Percentiles rank a stretch among this genome's conserved stretches.
phyloP scores from a whole-genome alignment of 2,329 filamentous ascomycete genomes.

The Aspergillus pseudotamarii region DNA sequence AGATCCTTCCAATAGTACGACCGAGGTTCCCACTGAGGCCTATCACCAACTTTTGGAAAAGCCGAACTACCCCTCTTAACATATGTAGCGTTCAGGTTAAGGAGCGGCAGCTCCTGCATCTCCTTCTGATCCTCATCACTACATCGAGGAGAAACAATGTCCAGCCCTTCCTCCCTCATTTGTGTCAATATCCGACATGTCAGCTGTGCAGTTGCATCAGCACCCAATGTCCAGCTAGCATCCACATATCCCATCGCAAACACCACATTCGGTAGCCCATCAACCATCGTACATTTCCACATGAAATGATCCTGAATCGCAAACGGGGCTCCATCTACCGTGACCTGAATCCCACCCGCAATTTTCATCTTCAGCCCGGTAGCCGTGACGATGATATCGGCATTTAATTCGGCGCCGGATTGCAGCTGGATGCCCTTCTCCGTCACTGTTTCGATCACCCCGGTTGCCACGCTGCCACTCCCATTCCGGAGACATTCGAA shows the following conservation, averaged over 20 bases:
- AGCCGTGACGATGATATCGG: conserved; percentile 28
- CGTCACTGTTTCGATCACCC: conserved; percentile 51
- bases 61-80: neutral
- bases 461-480: conserved; percentile 37
- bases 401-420: conserved; percentile 34
- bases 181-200: conserved; percentile 26
- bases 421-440: conserved; percentile 49
- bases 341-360: conserved; percentile 26
- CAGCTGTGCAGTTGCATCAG: conserved; percentile 30
- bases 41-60: conserved; percentile 1
- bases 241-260: conserved; percentile 34
- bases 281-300: conserved; percentile 25
- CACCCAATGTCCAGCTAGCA: conserved; percentile 35
- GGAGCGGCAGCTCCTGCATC: neutral
- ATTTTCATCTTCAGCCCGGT: conserved; percentile 33
- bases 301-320: conserved; percentile 27
- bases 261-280: neutral
- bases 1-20: conserved; percentile 7
- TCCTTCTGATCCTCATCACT: neutral
- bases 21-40: neutral
- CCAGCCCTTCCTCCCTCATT: conserved; percentile 6
- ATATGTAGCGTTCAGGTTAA: conserved; percentile 2
- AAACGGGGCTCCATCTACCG: conserved; percentile 28
- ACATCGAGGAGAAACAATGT: conserved; percentile 2
- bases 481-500: conserved; percentile 49